Percentiles rank a stretch among this genome's conserved stretches.
Conservation (phyloP, 768 basidiomycete species). For the Psilocybe azurescens region DNA sequence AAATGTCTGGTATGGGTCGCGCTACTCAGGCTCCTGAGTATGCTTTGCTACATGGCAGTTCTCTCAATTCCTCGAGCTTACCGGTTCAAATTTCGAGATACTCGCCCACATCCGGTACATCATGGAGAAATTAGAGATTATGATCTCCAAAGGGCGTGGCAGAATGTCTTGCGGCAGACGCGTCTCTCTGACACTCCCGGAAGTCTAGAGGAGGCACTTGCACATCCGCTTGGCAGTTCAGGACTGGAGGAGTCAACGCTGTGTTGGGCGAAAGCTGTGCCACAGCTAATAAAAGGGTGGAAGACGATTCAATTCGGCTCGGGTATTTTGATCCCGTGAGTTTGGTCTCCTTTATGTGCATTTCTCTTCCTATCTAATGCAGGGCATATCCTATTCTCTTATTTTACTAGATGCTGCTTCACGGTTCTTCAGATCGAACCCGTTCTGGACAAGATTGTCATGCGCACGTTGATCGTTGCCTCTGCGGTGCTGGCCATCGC, state of each 20-base stretch:
- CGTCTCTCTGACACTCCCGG: neutral
- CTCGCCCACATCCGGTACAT: neutral
- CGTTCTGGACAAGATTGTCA: neutral
- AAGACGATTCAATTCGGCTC: conserved; percentile 6
- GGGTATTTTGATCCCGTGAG: conserved; percentile 2
- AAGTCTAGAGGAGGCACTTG: neutral
- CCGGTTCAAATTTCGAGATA: conserved; percentile 2
- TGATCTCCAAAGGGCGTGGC: neutral
- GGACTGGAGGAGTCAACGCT: neutral
- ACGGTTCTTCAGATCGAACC: conserved; percentile 1
- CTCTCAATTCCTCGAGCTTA: neutral
- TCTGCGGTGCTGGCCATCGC: neutral
- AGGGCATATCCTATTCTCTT: neutral
- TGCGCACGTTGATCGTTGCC: neutral
- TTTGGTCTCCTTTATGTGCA: neutral
- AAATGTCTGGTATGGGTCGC: neutral
- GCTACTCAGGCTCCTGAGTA: neutral
- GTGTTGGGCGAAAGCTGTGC: neutral
- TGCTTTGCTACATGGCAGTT: neutral
- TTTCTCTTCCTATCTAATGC: neutral
- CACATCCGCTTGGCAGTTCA: neutral
- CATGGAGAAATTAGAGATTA: neutral
- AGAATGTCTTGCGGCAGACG: neutral
- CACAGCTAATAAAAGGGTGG: conserved; percentile 1
- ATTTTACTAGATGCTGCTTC: neutral